A percentile compares a stretch with the other conserved stretches of the same genome.
Conservation (phyloP, 2,329 filamentous ascomycete species). For the Nothopassalora personata region DNA sequence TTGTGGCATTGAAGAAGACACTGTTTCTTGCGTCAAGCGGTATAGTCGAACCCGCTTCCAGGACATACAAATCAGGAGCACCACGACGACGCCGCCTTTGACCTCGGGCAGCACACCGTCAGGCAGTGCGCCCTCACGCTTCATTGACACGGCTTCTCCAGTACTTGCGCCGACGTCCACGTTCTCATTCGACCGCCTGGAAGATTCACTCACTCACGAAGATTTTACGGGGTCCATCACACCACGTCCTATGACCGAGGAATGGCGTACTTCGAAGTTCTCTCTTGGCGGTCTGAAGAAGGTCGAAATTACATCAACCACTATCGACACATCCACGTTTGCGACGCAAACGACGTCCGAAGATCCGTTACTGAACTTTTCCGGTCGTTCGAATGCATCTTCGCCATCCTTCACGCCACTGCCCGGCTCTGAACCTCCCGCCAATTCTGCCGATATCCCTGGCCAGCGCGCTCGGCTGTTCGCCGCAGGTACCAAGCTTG, state of each 20-base stretch:
- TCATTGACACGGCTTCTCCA: conserved; percentile 42
- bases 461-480: conserved; percentile 78
- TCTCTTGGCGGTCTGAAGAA: conserved; percentile 56
- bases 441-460: conserved; percentile 60
- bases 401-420: conserved; percentile 52
- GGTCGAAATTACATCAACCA: conserved; percentile 62
- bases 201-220: conserved; percentile 23
- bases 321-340: conserved; percentile 69
- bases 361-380: conserved; percentile 65
- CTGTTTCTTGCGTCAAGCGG: conserved; percentile 49
- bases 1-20: conserved; percentile 61
- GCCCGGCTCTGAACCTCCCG: conserved; percentile 41
- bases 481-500: conserved; percentile 72
- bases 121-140: conserved; percentile 42
- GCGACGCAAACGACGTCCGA: conserved; percentile 68
- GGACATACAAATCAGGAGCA: conserved; percentile 15
- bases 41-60: conserved; percentile 51
- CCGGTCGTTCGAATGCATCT: conserved; percentile 49
- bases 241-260: conserved; percentile 42
- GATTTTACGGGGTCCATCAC: conserved; percentile 26
- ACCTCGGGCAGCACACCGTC: conserved; percentile 22
- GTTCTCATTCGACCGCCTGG: conserved; percentile 24
- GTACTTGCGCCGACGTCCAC: conserved; percentile 32
- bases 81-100: conserved; percentile 24
- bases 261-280: conserved; percentile 62